Percentiles rank a stretch among this genome's conserved stretches.
phyloP scores from a whole-genome alignment of 176 grass and related monocot species.

The Tuctoria greenei region DNA sequence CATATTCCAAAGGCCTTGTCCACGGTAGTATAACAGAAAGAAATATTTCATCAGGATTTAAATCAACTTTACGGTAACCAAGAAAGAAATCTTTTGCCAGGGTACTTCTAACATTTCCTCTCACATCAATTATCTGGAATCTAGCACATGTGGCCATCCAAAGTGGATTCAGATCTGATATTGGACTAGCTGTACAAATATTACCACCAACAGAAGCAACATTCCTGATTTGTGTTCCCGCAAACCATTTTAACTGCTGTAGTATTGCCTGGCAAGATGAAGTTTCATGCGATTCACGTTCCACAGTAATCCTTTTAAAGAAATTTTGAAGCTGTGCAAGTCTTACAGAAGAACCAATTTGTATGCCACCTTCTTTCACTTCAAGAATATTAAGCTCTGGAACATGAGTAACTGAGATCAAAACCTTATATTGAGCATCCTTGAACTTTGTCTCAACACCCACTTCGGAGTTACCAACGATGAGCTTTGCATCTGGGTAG shows the following conservation, averaged over 20 bases:
- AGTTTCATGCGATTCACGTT: conserved; percentile 48
- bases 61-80: conserved; percentile 89
- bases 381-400: conserved; percentile 69
- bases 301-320: conserved; percentile 57
- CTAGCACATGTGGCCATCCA: conserved; percentile 83
- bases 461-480: conserved; percentile 88
- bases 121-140: conserved; percentile 70
- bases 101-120: conserved; percentile 61
- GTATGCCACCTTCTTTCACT: conserved; percentile 73
- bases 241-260: conserved; percentile 95
- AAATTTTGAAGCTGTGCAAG: conserved; percentile 68
- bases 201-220: conserved; percentile 97
- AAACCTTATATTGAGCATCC: conserved; percentile 61
- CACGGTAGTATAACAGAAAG: conserved; percentile 80
- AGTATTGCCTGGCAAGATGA: conserved; percentile 82
- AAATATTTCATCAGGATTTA: conserved; percentile 71
- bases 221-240: conserved; percentile 92
- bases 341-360: conserved; percentile 86
- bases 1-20: conserved; percentile 82
- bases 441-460: conserved; percentile 96
- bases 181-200: conserved; percentile 98
- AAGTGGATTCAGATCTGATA: conserved; percentile 97
- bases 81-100: conserved; percentile 84
- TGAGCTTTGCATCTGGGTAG: conserved; percentile 78
- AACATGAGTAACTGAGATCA: conserved; percentile 86